Evolutionary conservation across 805 yeast species (phyloP), one percentile per base, ranked within the genome.

Genomic region (Lachancea quebecensis): DNA sequence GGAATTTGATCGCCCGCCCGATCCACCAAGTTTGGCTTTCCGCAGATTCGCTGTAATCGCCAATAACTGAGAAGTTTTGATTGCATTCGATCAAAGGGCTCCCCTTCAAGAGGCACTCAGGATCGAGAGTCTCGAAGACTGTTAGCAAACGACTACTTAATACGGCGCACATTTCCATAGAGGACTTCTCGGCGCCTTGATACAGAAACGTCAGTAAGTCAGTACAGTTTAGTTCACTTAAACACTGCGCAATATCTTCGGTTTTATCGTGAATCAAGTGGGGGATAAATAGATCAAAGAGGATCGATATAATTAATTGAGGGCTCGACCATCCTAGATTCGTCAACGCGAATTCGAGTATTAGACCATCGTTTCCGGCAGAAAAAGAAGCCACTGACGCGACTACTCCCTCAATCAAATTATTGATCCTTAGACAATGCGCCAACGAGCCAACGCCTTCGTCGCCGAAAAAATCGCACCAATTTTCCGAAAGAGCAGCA

Each of bases 381-480:
- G 75, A 52, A 25, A 75, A 52, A 2, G 55, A 49, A 16, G 77
- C 74, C 1, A 64, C 55, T 47, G 63, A 77, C 0, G 82, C 77
- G 35, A 57, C 54, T 2, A 78, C 61, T 0, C 64, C 57, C 1
- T 68, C 59, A 11, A 69, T 68, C 47, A 61, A 69, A 16, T 64
- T 71, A 34, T 52, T 56, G 4, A 48, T 41, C 16, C 63, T 64
- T 9, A 80, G 60, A 14, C 53, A 55, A 4, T 69, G 59, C 49
- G 73, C 72, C 5, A 83, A 55, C 0, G 87, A 75, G 0, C 73
- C 73, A 1, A 51, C 45, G 4, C 78, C 62, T 61, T 84, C 91
- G 58, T 79, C 81, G 1, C 91, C 91, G 41, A 82, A 62, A 0
- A 82, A 43, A 39, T 75, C 74, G 44, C 78, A 71, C 82, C 87